phyloP scores from a whole-genome alignment of 495 filamentous ascomycete species.

The Staphylotrichum longicolle region DNA sequence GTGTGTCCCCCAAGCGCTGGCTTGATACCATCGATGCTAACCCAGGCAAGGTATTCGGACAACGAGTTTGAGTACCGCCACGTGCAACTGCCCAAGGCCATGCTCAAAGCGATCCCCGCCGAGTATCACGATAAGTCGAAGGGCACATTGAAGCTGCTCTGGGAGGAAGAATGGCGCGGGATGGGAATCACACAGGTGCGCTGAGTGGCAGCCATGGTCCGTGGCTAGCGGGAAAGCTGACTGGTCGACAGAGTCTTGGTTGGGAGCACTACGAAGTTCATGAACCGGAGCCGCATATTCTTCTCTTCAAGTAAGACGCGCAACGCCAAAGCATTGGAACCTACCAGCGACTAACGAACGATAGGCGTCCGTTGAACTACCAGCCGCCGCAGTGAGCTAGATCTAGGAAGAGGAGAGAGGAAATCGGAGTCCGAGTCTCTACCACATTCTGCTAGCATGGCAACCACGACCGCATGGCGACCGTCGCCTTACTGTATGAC shows the following conservation, averaged over 20 bases:
- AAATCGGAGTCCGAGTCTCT: constrained; percentile 20
- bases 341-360: not conserved
- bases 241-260: constrained; percentile 70
- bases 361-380: constrained; percentile 82
- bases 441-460: constrained; percentile 32
- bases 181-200: constrained; percentile 92
- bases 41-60: constrained; percentile 70
- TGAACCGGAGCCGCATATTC: constrained; percentile 95
- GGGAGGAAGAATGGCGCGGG: constrained; percentile 97
- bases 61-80: constrained; percentile 89
- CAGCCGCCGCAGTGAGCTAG: constrained; percentile 59
- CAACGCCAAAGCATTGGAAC: not conserved
- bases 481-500: constrained; percentile 37
- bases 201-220: not conserved
- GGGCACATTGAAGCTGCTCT: constrained; percentile 90
- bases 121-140: constrained; percentile 91
- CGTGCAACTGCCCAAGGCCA: constrained; percentile 93
- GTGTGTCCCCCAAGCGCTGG: constrained; percentile 47
- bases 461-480: constrained; percentile 45
- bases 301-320: constrained; percentile 87
- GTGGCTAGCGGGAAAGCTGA: constrained; percentile 11
- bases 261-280: constrained; percentile 99
- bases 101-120: constrained; percentile 94
- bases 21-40: constrained; percentile 15
- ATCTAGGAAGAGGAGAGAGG: not conserved